Evolutionary conservation across 768 basidiomycete species (phyloP), one percentile per base, ranked within the genome.

Genomic region (Agaricus sinodeliciosus): DNA sequence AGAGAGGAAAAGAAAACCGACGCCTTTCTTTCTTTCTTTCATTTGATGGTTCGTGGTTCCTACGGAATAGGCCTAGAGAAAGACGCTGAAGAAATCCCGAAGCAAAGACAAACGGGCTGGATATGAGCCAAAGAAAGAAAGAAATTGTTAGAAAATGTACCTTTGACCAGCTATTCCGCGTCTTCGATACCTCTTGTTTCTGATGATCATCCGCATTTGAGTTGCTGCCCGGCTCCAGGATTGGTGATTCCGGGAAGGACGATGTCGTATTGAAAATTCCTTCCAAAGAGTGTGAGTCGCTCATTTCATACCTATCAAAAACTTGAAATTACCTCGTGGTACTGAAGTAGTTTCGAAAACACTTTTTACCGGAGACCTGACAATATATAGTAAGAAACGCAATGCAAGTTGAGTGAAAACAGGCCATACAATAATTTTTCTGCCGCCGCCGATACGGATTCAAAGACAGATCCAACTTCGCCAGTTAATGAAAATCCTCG

Each of bases 401-500:
- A n/a, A 37, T 47, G 3, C 11, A 7, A 13, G 8, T 26, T 12
- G 12, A n/a, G 7, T 11, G 18, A 43, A 26, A 43, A 26, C 3
- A 13, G 16, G 4, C 64, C 72, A 54, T 47, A 75, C 73, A 73
- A 71, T 60, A 81, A 74, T 42, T 79, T 70, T 54, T 78, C 71
- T 1, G 73, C 73, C 27, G 80, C 71, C 12, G 71, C 70, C 0
- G 66, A 77, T 13, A 81, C 62, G 0, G 74, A 75, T 65, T 72
- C 75, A 54, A 82, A 75, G 4, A 80, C 72, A 8, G 77, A 77
- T 22, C 66, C 67, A 0, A 70, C 71, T 2, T 25, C 76, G 72
- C 3, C 75, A 75, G 4, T 72, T 73, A 19, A 75, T 59, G 70
- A 58, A 1, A 69, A 62, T 44, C 67, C 59, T 49, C 66, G 72